phyloP scores from a whole-genome alignment of 2,329 filamentous ascomycete genomes.

The Monosporascus sp. region DNA sequence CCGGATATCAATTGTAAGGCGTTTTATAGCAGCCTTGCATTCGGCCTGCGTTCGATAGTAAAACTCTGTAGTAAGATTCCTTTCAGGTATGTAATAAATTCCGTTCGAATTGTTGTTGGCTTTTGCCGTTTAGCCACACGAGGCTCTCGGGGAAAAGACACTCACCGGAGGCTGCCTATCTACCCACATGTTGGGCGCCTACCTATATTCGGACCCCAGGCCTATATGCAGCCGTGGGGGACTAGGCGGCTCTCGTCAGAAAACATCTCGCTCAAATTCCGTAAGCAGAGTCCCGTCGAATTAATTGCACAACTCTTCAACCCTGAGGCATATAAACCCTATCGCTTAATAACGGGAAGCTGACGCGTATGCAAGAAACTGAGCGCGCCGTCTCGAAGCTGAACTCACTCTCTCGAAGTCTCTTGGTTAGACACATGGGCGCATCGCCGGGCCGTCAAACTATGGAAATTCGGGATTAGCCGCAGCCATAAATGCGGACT shows the following conservation, averaged over 20 bases:
- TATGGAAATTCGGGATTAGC: too few relatives aligned
- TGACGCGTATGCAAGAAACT: neutral
- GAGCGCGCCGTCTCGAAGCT: neutral
- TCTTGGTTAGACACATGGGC: too few relatives aligned
- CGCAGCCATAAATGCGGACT: too few relatives aligned
- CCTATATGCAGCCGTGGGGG: neutral
- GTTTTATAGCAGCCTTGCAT: neutral
- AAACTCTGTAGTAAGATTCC: neutral
- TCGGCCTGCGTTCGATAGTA: neutral
- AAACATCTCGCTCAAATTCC: neutral
- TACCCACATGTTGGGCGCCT: too few relatives aligned
- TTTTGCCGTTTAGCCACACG: slow-evolving; percentile 5
- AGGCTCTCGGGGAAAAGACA: neutral
- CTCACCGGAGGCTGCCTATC: too few relatives aligned
- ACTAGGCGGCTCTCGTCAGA: neutral
- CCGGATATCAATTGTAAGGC: too few relatives aligned
- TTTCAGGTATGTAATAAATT: too few relatives aligned
- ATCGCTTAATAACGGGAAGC: neutral
- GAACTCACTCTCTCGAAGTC: too few relatives aligned
- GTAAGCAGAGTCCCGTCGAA: neutral
- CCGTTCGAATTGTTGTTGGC: too few relatives aligned
- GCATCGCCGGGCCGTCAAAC: too few relatives aligned
- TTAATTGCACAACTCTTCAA: neutral
- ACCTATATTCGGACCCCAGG: too few relatives aligned
- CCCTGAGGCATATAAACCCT: neutral